Evolutionary conservation across 192 early-diverging fungal genomes (phyloP).

Genomic region (Umbelopsis isabellina): DNA sequence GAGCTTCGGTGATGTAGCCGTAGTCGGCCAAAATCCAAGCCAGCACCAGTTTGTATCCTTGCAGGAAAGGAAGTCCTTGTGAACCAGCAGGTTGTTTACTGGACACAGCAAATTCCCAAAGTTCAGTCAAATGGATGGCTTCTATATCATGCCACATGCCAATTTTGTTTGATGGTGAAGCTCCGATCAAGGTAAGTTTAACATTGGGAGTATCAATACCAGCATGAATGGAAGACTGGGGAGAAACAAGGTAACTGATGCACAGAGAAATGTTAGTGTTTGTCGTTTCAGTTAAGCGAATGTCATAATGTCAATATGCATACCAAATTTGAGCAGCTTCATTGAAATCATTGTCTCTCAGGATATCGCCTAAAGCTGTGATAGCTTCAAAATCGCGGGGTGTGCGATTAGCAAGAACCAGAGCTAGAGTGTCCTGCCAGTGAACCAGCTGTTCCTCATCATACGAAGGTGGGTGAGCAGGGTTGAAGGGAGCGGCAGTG

Average conservation of each 20-base stretch:
- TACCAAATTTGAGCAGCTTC: slow-evolving; percentile 85
- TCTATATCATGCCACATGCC: slow-evolving; percentile 7
- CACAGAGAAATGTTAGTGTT: slow-evolving; percentile 19
- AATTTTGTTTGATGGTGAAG: slow-evolving; percentile 19
- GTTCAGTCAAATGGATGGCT: slow-evolving; percentile 75
- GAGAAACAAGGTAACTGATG: slow-evolving; percentile 54
- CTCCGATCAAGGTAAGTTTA: slow-evolving; percentile 73
- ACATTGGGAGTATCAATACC: slow-evolving; percentile 65
- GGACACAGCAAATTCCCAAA: slow-evolving; percentile 79
- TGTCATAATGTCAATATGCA: neutral
- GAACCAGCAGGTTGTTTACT: slow-evolving; percentile 47
- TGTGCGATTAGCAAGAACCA: slow-evolving; percentile 87
- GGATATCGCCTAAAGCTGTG: slow-evolving; percentile 75
- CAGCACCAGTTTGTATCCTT: slow-evolving; percentile 85
- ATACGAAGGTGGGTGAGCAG: neutral
- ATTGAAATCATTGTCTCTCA: slow-evolving; percentile 56
- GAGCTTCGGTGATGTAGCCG: slow-evolving; percentile 74
- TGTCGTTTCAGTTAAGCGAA: neutral
- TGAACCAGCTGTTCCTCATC: slow-evolving; percentile 43
- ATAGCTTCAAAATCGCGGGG: slow-evolving; percentile 72
- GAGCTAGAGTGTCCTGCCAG: slow-evolving; percentile 77
- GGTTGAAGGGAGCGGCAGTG: neutral
- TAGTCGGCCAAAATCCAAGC: slow-evolving; percentile 83
- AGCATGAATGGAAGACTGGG: slow-evolving; percentile 46
- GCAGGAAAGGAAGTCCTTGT: slow-evolving; percentile 81